phyloP scores from a whole-genome alignment of 768 basidiomycete species.

The Butyriboletus loyo region DNA sequence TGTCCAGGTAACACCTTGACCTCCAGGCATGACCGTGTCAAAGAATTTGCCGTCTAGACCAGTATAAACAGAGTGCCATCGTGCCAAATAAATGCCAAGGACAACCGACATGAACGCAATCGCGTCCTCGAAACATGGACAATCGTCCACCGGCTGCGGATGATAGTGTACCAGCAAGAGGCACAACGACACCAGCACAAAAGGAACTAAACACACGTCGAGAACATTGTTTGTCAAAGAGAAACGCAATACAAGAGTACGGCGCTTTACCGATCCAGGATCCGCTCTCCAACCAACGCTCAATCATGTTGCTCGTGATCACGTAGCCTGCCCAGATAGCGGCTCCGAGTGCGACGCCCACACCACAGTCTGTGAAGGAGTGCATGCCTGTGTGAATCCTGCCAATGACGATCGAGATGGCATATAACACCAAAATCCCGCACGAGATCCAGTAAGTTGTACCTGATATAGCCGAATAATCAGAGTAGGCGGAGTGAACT shows the following conservation, averaged over 20 bases:
- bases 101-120: conserved; percentile 89
- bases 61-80: conserved; percentile 55
- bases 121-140: conserved; percentile 97
- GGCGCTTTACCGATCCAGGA: conserved; percentile 34
- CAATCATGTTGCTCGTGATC: conserved; percentile 36
- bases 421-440: conserved; percentile 52
- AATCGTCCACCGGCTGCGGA: conserved; percentile 93
- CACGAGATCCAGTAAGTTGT: conserved; percentile 42
- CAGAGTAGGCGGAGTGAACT: conserved; percentile 47
- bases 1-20: conserved; percentile 40
- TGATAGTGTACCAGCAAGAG: conserved; percentile 82
- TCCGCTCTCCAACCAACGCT: conserved; percentile 38
- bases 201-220: conserved; percentile 44
- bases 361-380: conserved; percentile 69
- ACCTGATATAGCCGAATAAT: conserved; percentile 41
- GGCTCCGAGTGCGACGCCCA: conserved; percentile 63
- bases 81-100: conserved; percentile 64
- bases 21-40: conserved; percentile 52
- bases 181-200: conserved; percentile 57
- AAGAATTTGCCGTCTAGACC: conserved; percentile 38
- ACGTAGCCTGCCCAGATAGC: conserved; percentile 55
- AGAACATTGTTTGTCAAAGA: conserved; percentile 5
- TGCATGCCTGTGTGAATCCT: conserved; percentile 89
- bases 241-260: conserved; percentile 17
- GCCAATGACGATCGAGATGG: conserved; percentile 72